Evolutionary conservation across 192 early-diverging fungal genomes (phyloP), one percentile per base, ranked within the genome.

Genomic region (Rhizophagus sp.): DNA sequence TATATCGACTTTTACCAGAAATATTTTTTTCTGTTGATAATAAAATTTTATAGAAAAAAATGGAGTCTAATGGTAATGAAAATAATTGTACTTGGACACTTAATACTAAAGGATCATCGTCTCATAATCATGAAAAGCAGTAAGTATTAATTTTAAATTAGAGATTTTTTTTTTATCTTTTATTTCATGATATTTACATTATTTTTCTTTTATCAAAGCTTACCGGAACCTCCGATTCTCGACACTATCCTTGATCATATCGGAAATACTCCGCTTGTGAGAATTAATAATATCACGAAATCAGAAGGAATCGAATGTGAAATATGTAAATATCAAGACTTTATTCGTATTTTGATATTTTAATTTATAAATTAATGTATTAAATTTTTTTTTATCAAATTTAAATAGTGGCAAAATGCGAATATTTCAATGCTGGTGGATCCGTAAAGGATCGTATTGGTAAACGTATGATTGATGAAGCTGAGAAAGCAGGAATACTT

Each of bases 361-460:
- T 66, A 66, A 5, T 66, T 30, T 36, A 69, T 36, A 36, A 5
- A 68, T 62, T n/a, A n/a, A 11, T 64, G 3, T 30, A 75, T n/a
- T 41, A 1, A 65, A n/a, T 49, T 34, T 68, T 33, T 80, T 80
- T 81, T 47, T 79, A 64, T 61, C 81, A 77, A 79, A 33, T 10
- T 65, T 47, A 62, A 19, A 62, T 77, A 90, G 88, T 95, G 87
- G 94, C 94, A 84, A 99, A 99, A 86, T 99, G 96, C 84, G 98
- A 99, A 90, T 99, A 89, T 85, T 99, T 99, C 86, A 99, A 99
- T 82, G 95, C 97, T 22, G 98, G 98, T 72, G 97, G 98, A 44
- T 97, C 96, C 50, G 98, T 99, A 87, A 99, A 99, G 88, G 98
- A 99, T 84, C 92, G 98, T 81, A 98, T 99, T 88, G 98, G 93